phyloP scores from a whole-genome alignment of 805 yeast species.

The Pichia sporocuriosa region DNA sequence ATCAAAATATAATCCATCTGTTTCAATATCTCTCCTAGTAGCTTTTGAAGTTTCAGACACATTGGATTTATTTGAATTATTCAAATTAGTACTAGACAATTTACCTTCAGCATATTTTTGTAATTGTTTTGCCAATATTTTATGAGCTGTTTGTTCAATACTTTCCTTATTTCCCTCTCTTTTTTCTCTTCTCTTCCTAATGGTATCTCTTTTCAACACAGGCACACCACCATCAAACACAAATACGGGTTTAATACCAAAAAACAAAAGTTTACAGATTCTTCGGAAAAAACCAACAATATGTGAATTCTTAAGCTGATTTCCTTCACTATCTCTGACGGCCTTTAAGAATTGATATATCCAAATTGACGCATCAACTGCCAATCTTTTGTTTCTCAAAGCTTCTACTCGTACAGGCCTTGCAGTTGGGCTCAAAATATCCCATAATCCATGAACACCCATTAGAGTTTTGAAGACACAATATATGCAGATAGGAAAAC shows the following conservation, averaged over 20 bases:
- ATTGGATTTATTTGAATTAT: not conserved
- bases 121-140: constrained; percentile 70
- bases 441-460: constrained; percentile 98
- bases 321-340: constrained; percentile 80
- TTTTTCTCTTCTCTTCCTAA: constrained; percentile 62
- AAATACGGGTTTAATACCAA: constrained; percentile 83
- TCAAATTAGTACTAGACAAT: not conserved
- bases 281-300: constrained; percentile 93
- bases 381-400: constrained; percentile 67
- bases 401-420: constrained; percentile 86
- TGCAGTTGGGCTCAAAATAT: constrained; percentile 80
- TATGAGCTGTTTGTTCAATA: constrained; percentile 70
- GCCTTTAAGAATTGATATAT: constrained; percentile 94
- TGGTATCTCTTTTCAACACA: constrained; percentile 68
- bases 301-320: constrained; percentile 71
- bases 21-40: constrained; percentile 10
- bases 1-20: constrained; percentile 25
- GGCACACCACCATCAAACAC: constrained; percentile 97
- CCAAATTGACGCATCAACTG: constrained; percentile 99
- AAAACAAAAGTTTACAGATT: constrained; percentile 80
- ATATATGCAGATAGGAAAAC: no score
- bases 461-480: no score
- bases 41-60: no score
- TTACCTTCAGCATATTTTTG: constrained; percentile 44
- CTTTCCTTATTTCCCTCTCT: constrained; percentile 68